Conservation (phyloP, 257 asterid genomes). For the Solanum lycopersicoides region DNA sequence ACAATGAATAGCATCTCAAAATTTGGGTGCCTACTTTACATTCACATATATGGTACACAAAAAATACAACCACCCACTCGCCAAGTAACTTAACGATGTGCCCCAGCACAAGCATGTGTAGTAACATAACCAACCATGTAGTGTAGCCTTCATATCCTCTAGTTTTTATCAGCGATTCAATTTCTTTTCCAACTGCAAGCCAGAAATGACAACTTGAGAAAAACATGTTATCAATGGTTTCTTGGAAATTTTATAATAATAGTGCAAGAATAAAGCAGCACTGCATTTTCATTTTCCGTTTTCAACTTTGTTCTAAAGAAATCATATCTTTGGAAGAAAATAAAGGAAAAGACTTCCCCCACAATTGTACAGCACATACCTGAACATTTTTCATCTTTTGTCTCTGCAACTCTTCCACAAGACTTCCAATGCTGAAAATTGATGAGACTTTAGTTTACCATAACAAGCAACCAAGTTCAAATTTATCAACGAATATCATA, state of each 20-base stretch:
- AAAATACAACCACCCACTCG: not conserved
- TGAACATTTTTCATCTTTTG: slow-evolving; percentile 57
- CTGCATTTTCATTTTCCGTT: not conserved
- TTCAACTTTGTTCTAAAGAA: not conserved
- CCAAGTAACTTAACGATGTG: not conserved
- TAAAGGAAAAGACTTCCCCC: not conserved
- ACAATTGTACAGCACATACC: slow-evolving; percentile 29
- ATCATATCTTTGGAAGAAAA: not conserved
- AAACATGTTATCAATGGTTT: not conserved
- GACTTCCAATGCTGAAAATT: slow-evolving; percentile 57
- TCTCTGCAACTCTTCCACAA: slow-evolving; percentile 82
- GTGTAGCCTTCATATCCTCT: not conserved
- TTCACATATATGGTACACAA: slow-evolving; percentile 12
- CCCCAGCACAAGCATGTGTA: not conserved
- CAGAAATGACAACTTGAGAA: not conserved
- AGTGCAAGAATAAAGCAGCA: not conserved
- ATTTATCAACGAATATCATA: slow-evolving; percentile 8
- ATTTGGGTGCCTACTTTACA: slow-evolving; percentile 12
- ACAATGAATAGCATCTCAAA: slow-evolving; percentile 16
- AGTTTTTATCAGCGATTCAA: slow-evolving; percentile 6
- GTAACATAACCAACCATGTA: not conserved
- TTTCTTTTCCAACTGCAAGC: slow-evolving; percentile 67
- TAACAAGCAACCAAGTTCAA: not conserved
- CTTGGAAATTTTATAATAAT: not conserved
- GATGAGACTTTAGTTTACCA: slow-evolving; percentile 11